phyloP scores from a whole-genome alignment of 2,329 filamentous ascomycete species.

The Talaromyces sp. region DNA sequence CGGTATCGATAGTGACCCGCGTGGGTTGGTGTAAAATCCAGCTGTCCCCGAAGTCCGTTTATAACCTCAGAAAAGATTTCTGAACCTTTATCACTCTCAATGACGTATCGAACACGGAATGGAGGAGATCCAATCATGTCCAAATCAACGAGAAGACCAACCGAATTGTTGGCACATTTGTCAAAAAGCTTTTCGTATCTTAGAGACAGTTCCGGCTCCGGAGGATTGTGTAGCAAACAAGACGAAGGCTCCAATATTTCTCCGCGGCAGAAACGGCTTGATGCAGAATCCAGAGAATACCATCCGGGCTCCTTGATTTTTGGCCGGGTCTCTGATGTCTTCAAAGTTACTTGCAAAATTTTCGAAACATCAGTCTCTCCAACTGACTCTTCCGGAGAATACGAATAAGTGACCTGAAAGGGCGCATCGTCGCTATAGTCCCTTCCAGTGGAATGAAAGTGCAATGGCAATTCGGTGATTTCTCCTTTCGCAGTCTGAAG shows the following conservation, averaged over 20 bases:
- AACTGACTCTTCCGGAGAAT: conserved; percentile 73
- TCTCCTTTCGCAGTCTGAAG: conserved; percentile 79
- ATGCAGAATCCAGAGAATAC: conserved; percentile 78
- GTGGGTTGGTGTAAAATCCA: conserved; percentile 75
- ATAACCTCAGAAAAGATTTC: conserved; percentile 56
- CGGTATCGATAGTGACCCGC: conserved; percentile 85
- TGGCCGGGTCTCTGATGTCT: conserved; percentile 61
- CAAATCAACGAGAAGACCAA: conserved; percentile 82
- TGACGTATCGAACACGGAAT: conserved; percentile 76
- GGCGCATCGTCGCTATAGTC: conserved; percentile 58
- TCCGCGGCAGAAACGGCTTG: conserved; percentile 76
- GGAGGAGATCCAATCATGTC: conserved; percentile 90
- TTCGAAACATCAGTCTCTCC: conserved; percentile 57
- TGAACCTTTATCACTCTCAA: conserved; percentile 59
- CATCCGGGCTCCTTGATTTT: conserved; percentile 73
- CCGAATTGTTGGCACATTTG: conserved; percentile 90
- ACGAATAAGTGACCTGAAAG: conserved; percentile 75
- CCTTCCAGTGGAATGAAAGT: conserved; percentile 62
- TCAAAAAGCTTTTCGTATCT: conserved; percentile 80
- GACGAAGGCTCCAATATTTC: conserved; percentile 91
- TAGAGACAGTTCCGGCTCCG: conserved; percentile 75
- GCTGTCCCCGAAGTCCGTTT: conserved; percentile 72
- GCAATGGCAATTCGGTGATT: conserved; percentile 65
- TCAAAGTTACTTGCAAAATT: conserved; percentile 55
- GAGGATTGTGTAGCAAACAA: conserved; percentile 87